A percentile compares a stretch with the other conserved stretches of the same genome.
phyloP scores from a whole-genome alignment of 805 yeast species.

The Maudiozyma turicensis region DNA sequence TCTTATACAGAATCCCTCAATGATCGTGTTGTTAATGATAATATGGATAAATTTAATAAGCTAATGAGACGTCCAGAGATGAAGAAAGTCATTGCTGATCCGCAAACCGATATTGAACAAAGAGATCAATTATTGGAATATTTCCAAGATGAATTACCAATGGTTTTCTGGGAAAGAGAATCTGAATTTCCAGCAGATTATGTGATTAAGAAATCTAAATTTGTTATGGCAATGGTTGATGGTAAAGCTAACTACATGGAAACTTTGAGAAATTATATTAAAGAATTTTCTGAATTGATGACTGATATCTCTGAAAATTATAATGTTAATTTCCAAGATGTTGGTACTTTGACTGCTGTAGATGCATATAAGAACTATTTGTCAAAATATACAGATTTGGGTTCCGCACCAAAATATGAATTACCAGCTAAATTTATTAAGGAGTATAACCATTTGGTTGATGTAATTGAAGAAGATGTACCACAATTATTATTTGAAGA shows the following conservation, averaged over 20 bases:
- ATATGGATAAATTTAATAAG: constrained; percentile 46
- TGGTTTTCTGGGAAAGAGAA: constrained; percentile 13
- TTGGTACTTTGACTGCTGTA: constrained; percentile 57
- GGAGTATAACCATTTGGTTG: constrained; percentile 9
- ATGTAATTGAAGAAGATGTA: constrained; percentile 11
- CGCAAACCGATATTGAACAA: constrained; percentile 16
- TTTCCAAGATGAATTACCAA: constrained; percentile 22
- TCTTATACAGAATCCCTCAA: constrained; percentile 78
- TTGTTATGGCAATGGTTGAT: constrained; percentile 17
- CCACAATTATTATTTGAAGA: constrained; percentile 6
- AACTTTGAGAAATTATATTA: constrained; percentile 13
- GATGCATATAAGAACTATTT: constrained; percentile 30
- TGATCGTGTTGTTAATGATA: constrained; percentile 74
- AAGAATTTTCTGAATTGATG: constrained; percentile 36
- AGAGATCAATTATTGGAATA: constrained; percentile 18
- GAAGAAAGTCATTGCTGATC: constrained; percentile 14
- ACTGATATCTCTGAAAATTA: constrained; percentile 41
- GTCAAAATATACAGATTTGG: constrained; percentile 8
- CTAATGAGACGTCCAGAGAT: constrained; percentile 20
- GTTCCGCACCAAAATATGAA: constrained; percentile 1
- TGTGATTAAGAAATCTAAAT: constrained; percentile 19
- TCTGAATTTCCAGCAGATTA: constrained; percentile 19
- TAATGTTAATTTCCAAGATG: constrained; percentile 71
- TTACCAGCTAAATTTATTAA: constrained; percentile 9
- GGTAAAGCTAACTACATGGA: constrained; percentile 18